Conservation (phyloP, 805 yeast genomes). For the Cyberlindnera saturnus region DNA sequence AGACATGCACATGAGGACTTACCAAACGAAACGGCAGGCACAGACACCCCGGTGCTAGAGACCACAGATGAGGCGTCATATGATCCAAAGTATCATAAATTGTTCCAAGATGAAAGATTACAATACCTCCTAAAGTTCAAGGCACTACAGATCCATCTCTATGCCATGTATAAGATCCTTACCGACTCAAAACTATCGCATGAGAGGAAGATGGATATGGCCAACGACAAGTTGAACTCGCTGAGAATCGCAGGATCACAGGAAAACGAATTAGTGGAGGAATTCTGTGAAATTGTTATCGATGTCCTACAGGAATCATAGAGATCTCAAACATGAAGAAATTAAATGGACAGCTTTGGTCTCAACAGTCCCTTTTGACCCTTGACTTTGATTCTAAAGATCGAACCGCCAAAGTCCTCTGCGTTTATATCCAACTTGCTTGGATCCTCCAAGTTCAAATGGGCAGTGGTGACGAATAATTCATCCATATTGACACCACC, state of each 20-base stretch:
- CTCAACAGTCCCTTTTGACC: constrained; percentile 29
- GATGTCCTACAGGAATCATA: constrained; percentile 5
- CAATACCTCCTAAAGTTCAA: constrained; percentile 42
- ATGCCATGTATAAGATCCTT: constrained; percentile 42
- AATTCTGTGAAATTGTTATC: constrained; percentile 39
- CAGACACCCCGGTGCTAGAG: not conserved
- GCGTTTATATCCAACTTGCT: constrained; percentile 23
- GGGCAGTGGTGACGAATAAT: constrained; percentile 65
- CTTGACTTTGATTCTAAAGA: constrained; percentile 40
- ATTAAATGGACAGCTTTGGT: constrained; percentile 13
- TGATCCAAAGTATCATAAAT: constrained; percentile 13
- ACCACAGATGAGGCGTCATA: not conserved
- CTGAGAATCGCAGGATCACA: constrained; percentile 61
- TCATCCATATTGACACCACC: constrained; percentile 57
- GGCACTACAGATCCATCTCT: constrained; percentile 51
- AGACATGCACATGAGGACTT: constrained; percentile 26
- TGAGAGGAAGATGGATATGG: constrained; percentile 54
- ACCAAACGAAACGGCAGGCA: constrained; percentile 5
- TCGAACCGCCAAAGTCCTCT: constrained; percentile 57
- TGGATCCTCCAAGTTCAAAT: constrained; percentile 38
- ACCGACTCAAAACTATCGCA: constrained; percentile 33
- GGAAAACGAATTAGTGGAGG: constrained; percentile 63
- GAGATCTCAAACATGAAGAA: not conserved
- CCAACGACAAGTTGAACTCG: constrained; percentile 53
- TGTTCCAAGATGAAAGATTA: constrained; percentile 39